Percentiles rank a stretch among this genome's conserved stretches.
Conservation (phyloP, 2,329 filamentous ascomycete species). For the Ustulina deusta region DNA sequence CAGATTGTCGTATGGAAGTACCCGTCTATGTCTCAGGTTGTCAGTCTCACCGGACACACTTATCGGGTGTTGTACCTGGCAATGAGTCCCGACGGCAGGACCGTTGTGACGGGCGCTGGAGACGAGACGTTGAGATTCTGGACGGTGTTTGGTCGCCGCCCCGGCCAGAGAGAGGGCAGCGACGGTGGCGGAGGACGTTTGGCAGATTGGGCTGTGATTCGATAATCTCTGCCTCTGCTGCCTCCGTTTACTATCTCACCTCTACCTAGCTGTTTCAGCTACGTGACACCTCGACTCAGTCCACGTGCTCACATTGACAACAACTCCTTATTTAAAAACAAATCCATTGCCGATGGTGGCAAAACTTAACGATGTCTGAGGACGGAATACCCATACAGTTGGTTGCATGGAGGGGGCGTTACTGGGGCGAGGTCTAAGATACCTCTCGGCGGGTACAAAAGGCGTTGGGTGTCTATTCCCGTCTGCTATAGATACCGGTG, state of each 20-base stretch:
- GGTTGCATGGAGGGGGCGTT: conserved; percentile 46
- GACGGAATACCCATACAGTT: conserved; percentile 40
- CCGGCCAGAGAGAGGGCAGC: conserved; percentile 76
- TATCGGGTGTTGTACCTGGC: conserved; percentile 96
- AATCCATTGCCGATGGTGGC: conserved; percentile 28
- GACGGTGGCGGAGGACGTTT: conserved; percentile 70
- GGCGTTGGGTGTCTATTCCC: conserved; percentile 17
- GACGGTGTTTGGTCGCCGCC: conserved; percentile 91
- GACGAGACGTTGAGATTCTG: conserved; percentile 97
- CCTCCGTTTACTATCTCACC: conserved; percentile 25
- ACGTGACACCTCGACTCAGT: conserved; percentile 34
- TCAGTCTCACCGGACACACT: conserved; percentile 93
- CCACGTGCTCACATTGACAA: conserved; percentile 39
- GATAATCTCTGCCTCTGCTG: conserved; percentile 56
- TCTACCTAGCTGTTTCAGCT: conserved; percentile 24
- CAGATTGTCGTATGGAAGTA: conserved; percentile 99
- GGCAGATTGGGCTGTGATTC: conserved; percentile 86
- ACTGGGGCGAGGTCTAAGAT: conserved; percentile 22
- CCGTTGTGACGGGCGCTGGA: conserved; percentile 94
- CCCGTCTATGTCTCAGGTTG: conserved; percentile 96
- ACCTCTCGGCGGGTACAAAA: conserved; percentile 42
- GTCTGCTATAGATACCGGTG: conserved; percentile 27
- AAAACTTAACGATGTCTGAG: conserved; percentile 39
- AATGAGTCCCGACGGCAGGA: conserved; percentile 95
- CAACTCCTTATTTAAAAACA: conserved; percentile 24